Evolutionary conservation across 169 alveolate genomes (phyloP).

Genomic region (Perkinsus marinus): DNA sequence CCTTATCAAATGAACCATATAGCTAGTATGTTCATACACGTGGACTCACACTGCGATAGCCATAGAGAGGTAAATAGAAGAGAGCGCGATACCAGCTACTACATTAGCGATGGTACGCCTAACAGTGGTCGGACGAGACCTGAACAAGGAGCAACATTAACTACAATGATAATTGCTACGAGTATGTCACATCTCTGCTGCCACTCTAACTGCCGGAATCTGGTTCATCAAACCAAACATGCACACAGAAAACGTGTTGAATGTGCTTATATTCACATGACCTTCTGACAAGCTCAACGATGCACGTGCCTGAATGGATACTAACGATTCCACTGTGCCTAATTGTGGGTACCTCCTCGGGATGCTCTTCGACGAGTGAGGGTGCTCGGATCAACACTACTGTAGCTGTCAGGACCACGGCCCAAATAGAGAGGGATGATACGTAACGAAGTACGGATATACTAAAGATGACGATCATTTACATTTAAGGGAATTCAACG

Average conservation of each 20-base stretch:
- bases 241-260: neutral
- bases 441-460: neutral
- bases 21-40: no score
- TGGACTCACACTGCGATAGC: neutral
- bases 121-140: neutral
- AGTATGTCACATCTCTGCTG: neutral
- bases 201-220: neutral
- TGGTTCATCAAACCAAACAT: neutral
- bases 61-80: neutral
- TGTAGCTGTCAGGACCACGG: neutral
- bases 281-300: neutral
- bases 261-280: neutral
- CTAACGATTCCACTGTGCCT: neutral
- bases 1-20: neutral
- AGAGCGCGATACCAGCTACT: neutral
- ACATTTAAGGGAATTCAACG: neutral
- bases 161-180: no score
- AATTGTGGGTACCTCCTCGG: neutral
- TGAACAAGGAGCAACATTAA: neutral
- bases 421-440: neutral
- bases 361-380: neutral
- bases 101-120: neutral
- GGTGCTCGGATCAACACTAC: neutral
- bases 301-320: neutral
- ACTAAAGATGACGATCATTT: neutral